These are phyloP conservation scores for Colletotrichum tropicicola DNA, from an alignment of 2,329 filamentous ascomycete genomes.

Conservation along the genomic window DNA sequence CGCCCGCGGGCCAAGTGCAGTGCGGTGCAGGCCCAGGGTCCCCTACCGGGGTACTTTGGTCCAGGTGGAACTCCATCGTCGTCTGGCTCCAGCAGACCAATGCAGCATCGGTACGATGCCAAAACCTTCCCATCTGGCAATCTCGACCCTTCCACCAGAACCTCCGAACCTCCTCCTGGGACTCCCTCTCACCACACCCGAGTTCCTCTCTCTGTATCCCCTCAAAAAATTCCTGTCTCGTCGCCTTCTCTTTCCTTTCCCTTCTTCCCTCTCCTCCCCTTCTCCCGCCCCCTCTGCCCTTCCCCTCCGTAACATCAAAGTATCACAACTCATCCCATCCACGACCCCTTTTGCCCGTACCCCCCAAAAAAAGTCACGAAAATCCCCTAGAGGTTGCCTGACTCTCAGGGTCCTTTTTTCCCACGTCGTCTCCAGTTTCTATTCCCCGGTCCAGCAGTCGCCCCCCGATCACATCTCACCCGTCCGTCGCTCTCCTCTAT, in stretches of 20 bases:
- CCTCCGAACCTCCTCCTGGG: conserved; percentile 1
- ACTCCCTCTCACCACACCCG: conserved; percentile 19
- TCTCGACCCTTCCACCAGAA: conserved; percentile 24
- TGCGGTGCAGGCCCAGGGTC: too few species aligned
- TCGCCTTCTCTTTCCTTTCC: conserved; percentile 15
- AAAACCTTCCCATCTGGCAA: conserved; percentile 32
- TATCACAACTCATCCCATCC: conserved; percentile 4
- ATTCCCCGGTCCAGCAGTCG: conserved; percentile 13
- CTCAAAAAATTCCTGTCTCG: conserved; percentile 24
- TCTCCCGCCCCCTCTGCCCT: conserved; percentile 29
- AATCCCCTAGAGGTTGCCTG: not conserved
- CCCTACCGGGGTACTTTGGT: not conserved
- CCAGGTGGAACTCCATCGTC: conserved; percentile 26
- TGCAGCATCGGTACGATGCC: conserved; percentile 30
- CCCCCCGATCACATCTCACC: conserved; percentile 14
- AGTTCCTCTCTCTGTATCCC: conserved; percentile 28
- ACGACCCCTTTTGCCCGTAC: conserved; percentile 14
- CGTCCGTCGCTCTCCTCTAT: conserved; percentile 26
- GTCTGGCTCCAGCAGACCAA: conserved; percentile 26
- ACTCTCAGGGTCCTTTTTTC: conserved; percentile 21
- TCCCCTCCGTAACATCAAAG: conserved; percentile 17
- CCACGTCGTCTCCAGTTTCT: conserved; percentile 15
- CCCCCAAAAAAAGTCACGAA: conserved; percentile 6
- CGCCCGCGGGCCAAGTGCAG: too few species aligned
- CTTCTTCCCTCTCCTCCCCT: conserved; percentile 2